A percentile compares a stretch with the other conserved stretches of the same genome.
phyloP scores from a whole-genome alignment of 139 green algal genomes.

The Closterium sp. region DNA sequence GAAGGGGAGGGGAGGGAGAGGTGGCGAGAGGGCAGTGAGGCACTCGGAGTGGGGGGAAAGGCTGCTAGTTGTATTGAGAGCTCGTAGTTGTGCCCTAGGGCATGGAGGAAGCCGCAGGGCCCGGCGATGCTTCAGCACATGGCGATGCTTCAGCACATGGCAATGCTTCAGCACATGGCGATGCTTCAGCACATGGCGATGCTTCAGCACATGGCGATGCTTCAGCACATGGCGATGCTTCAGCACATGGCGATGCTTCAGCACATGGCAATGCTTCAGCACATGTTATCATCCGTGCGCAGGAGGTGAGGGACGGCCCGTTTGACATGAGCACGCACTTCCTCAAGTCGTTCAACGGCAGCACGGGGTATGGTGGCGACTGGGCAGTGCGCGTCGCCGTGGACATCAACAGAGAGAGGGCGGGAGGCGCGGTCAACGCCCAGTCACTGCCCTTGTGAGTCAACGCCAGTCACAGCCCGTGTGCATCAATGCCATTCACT shows the following conservation, averaged over 20 bases:
- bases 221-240: neutral
- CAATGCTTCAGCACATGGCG: neutral
- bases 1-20: neutral
- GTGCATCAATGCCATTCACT: neutral
- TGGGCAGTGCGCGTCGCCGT: constrained; percentile 56
- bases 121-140: too few species aligned
- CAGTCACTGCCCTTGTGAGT: neutral
- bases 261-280: neutral
- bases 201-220: neutral
- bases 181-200: too few species aligned
- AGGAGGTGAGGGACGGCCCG: constrained; percentile 22
- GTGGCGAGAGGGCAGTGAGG: neutral
- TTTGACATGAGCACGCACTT: constrained; percentile 19
- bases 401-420: neutral
- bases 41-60: neutral
- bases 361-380: constrained; percentile 58
- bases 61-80: too few species aligned
- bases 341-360: constrained; percentile 14
- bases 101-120: neutral
- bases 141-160: neutral
- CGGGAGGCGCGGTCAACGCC: neutral
- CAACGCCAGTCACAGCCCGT: neutral
- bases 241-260: neutral
- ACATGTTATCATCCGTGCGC: neutral
- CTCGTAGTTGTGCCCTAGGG: too few species aligned